Evolutionary conservation across 148 eudicot genomes (phyloP).

Genomic region (Fallopia convolvulus): DNA sequence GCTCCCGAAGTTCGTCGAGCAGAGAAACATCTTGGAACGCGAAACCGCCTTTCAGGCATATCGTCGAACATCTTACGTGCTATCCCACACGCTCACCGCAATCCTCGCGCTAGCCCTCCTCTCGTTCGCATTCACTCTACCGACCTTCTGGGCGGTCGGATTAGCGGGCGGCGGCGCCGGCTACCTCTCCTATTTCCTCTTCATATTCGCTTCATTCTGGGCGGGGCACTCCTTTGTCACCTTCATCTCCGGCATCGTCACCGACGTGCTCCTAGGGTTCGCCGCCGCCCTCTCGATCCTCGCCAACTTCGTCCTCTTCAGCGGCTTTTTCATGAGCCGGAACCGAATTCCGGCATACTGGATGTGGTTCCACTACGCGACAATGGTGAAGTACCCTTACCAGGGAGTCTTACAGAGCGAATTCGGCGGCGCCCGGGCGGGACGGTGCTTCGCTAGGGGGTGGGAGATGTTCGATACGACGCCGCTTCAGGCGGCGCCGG

Average conservation of each 20-base stretch:
- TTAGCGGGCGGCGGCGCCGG: constrained; percentile 38
- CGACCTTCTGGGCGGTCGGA: constrained; percentile 42
- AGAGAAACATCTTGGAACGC: background rate
- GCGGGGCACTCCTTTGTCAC: constrained; percentile 61
- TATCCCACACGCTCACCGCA: constrained; percentile 41
- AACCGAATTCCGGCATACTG: constrained; percentile 44
- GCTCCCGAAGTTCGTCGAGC: constrained; percentile 3
- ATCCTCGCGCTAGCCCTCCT: constrained; percentile 38
- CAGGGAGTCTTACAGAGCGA: constrained; percentile 44
- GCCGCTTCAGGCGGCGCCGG: constrained; percentile 30
- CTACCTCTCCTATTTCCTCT: constrained; percentile 30
- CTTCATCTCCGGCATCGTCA: constrained; percentile 48
- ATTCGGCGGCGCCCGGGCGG: constrained; percentile 28
- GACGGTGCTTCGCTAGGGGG: constrained; percentile 36
- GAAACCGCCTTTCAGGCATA: constrained; percentile 35
- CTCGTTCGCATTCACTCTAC: constrained; percentile 29
- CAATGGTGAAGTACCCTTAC: constrained; percentile 46
- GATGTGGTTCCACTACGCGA: constrained; percentile 48
- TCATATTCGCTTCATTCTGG: constrained; percentile 48
- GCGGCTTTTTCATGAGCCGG: constrained; percentile 48
- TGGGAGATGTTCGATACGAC: constrained; percentile 41
- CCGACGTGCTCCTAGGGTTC: constrained; percentile 38
- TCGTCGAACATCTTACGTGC: constrained; percentile 47
- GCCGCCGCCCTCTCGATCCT: constrained; percentile 40
- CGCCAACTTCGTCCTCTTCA: constrained; percentile 49